These are phyloP conservation scores for Zygotorulaspora chibaensis DNA, from an alignment of 805 yeast species.

Conservation along the genomic window DNA sequence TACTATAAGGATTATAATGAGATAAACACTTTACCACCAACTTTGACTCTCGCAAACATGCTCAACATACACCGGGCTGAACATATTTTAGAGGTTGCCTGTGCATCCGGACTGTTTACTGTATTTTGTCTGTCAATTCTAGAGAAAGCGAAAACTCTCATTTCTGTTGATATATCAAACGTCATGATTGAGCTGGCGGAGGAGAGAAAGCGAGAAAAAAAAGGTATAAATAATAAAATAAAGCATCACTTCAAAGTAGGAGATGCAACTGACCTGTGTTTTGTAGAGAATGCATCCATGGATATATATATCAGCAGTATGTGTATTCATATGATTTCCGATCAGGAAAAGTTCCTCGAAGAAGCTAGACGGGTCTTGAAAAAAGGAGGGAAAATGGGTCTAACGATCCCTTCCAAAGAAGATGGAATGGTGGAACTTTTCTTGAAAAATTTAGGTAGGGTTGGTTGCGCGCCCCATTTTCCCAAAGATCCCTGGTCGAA, in stretches of 20 bases:
- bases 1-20: constrained; percentile 2
- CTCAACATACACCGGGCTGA: not conserved
- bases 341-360: not conserved
- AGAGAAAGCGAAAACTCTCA: not conserved
- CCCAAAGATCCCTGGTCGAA: not conserved
- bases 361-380: constrained; percentile 2
- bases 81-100: not conserved
- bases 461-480: not conserved
- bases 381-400: constrained; percentile 1
- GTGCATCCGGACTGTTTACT: not conserved
- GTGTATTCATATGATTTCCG: not conserved
- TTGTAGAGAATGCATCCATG: not conserved
- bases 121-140: not conserved
- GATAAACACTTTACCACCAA: not conserved
- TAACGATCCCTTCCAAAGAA: constrained; percentile 1
- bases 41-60: not conserved
- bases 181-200: not conserved
- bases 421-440: not conserved
- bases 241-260: not conserved
- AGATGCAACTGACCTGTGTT: not conserved
- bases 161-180: not conserved
- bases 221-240: not conserved
- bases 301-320: constrained; percentile 2
- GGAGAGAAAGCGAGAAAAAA: not conserved
- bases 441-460: not conserved